Percentiles rank a stretch among this genome's conserved stretches.
Evolutionary conservation across 257 asterid genomes (phyloP).

Genomic region (Linaria vulgaris): DNA sequence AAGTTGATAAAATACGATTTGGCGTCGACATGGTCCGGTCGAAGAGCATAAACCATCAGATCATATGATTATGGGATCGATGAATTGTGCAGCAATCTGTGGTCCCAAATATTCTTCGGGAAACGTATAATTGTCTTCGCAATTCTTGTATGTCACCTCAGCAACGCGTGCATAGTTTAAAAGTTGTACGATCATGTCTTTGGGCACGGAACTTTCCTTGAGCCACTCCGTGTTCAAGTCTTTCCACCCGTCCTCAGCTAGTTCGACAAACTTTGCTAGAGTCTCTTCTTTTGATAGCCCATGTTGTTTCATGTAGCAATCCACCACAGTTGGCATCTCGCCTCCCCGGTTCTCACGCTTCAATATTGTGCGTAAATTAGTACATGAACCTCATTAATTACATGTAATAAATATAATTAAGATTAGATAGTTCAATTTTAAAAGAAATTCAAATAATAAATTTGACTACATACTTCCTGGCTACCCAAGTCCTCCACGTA

Average conservation of each 20-base stretch:
- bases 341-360: conserved; percentile 17
- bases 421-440: too few relatives aligned
- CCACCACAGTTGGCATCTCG: neutral
- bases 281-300: conserved; percentile 4
- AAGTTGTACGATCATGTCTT: neutral
- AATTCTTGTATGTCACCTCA: conserved; percentile 21
- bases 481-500: conserved; percentile 6
- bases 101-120: conserved; percentile 13
- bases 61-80: neutral
- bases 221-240: conserved; percentile 4
- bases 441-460: neutral
- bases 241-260: conserved; percentile 14
- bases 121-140: neutral
- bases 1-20: too few relatives aligned
- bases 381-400: too few relatives aligned
- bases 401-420: too few relatives aligned
- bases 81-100: neutral
- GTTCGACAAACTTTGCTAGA: neutral
- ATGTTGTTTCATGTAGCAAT: conserved; percentile 21
- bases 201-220: neutral
- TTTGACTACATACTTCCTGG: conserved; percentile 5
- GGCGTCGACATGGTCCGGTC: too few relatives aligned
- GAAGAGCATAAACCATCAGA: too few relatives aligned
- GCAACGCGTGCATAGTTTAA: conserved; percentile 13
- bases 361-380: too few relatives aligned